Evolutionary conservation across 768 basidiomycete genomes (phyloP).

Genomic region (Mycena vulgaris): DNA sequence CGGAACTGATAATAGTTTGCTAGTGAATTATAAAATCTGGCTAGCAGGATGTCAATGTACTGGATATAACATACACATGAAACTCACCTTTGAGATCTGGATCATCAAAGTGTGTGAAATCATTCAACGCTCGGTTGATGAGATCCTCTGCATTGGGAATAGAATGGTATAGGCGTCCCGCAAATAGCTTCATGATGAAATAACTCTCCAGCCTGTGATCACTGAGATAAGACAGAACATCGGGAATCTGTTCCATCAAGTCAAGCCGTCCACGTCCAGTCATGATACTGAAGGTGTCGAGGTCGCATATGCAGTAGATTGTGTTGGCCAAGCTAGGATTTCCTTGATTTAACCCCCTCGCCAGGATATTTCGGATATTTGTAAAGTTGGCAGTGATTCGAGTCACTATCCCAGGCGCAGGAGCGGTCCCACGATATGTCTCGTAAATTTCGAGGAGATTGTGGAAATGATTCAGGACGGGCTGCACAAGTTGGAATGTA

Average conservation of each 20-base stretch:
- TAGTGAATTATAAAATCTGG: not conserved
- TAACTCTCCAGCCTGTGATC: not conserved
- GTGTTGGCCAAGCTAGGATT: not conserved
- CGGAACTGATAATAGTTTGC: not conserved
- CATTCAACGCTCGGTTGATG: not conserved
- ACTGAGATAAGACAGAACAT: not conserved
- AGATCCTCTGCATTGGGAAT: not conserved
- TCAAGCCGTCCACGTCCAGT: not conserved
- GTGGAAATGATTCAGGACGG: not conserved
- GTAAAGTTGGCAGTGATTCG: not conserved
- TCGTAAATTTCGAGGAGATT: not conserved
- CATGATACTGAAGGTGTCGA: not conserved
- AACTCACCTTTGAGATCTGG: no score
- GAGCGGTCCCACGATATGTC: not conserved
- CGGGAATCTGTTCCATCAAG: not conserved
- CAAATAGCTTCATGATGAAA: not conserved
- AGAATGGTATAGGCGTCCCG: no score
- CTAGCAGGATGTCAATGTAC: not conserved
- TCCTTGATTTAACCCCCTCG: not conserved
- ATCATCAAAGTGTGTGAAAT: no score
- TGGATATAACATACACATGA: no score
- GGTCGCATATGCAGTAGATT: not conserved
- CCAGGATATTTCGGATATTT: slow-evolving; percentile 3
- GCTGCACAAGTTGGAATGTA: not conserved
- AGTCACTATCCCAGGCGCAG: not conserved